Evolutionary conservation across 78 protist genomes (phyloP).

Genomic region (slime mould (Dictyostelium discoideum)): dicty_2.7 NC_007090.3:4843501-4844000

Average conservation of each 20-base stretch:
- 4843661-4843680: background rate
- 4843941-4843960: no score
- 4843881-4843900: no score
- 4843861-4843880: no score
- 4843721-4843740: no score
- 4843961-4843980: no score
- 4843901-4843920: background rate
- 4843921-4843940: no score
- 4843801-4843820: no score
- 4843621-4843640: conserved; percentile 13
- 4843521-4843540: conserved; percentile 16
- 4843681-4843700: no score
- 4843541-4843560: conserved; percentile 44
- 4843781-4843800: background rate
- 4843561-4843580: conserved; percentile 27
- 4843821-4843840: no score
- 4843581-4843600: conserved; percentile 70
- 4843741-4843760: background rate
- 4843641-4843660: conserved; percentile 51
- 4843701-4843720: no score
- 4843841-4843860: background rate
- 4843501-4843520: conserved; percentile 44
- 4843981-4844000: no score
- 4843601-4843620: conserved; percentile 53
- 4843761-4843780: background rate